phyloP scores from a whole-genome alignment of 2,329 filamentous ascomycete genomes.

The Pseudonectria foliicola region DNA sequence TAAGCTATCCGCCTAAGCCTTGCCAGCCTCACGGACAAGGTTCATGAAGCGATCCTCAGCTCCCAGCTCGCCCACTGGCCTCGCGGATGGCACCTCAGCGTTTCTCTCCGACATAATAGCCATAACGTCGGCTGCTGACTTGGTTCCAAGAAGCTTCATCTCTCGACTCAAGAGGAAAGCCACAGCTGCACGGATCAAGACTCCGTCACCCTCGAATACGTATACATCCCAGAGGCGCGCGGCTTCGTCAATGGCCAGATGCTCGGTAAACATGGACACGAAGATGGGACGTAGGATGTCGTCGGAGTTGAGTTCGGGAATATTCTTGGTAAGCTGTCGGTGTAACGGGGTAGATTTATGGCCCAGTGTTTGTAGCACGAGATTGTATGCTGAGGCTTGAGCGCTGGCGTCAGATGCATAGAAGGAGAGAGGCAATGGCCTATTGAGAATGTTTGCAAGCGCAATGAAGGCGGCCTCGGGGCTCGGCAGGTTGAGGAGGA shows the following conservation, averaged over 20 bases:
- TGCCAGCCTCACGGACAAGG: constrained; percentile 29
- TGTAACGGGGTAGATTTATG: constrained; percentile 59
- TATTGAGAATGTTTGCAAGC: constrained; percentile 71
- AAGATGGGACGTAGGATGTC: constrained; percentile 55
- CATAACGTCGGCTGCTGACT: constrained; percentile 37
- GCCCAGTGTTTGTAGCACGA: constrained; percentile 59
- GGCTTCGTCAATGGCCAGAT: constrained; percentile 61
- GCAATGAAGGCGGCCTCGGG: constrained; percentile 60
- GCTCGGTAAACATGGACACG: constrained; percentile 54
- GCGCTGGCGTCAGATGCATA: constrained; percentile 63
- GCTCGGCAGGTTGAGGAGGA: constrained; percentile 63
- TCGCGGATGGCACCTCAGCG: constrained; percentile 22
- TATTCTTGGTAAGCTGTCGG: constrained; percentile 50
- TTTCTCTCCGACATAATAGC: constrained; percentile 28
- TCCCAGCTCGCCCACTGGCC: constrained; percentile 33
- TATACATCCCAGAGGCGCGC: constrained; percentile 75
- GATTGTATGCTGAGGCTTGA: constrained; percentile 60
- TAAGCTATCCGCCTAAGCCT: constrained; percentile 16
- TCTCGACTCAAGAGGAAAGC: constrained; percentile 54
- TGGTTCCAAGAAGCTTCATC: constrained; percentile 42
- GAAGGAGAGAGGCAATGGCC: constrained; percentile 67
- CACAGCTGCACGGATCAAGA: constrained; percentile 64
- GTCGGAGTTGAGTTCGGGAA: constrained; percentile 40
- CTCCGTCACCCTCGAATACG: constrained; percentile 70
- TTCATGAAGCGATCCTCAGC: constrained; percentile 40